phyloP scores from a whole-genome alignment of 768 basidiomycete species.

The Hebeloma cylindrosporum region DNA sequence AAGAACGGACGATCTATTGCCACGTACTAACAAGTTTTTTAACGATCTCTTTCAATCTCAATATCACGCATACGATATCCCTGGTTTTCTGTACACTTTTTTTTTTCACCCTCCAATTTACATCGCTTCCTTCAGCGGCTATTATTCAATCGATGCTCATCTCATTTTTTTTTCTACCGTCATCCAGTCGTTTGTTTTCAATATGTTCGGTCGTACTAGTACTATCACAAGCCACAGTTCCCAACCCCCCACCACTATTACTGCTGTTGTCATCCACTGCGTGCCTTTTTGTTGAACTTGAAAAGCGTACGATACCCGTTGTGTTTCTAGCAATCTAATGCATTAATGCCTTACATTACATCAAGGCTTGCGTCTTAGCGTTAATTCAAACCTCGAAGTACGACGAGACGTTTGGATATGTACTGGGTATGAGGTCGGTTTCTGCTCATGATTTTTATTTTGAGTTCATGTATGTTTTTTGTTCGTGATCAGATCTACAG shows the following conservation, averaged over 20 bases:
- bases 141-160: conserved; percentile 17
- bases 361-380: too few relatives aligned
- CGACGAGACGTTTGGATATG: too few relatives aligned
- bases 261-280: conserved; percentile 10
- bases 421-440: too few relatives aligned
- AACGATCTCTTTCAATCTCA: conserved; percentile 15
- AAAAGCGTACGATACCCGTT: too few relatives aligned
- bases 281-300: too few relatives aligned
- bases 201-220: conserved; percentile 16
- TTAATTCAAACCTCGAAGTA: too few relatives aligned
- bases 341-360: too few relatives aligned
- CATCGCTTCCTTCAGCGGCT: neutral
- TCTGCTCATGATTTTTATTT: too few relatives aligned
- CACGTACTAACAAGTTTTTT: conserved; percentile 27
- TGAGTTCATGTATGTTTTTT: too few relatives aligned
- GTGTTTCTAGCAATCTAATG: too few relatives aligned
- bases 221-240: conserved; percentile 16
- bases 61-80: neutral
- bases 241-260: too few relatives aligned
- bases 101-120: conserved; percentile 9
- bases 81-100: neutral
- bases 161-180: conserved; percentile 15
- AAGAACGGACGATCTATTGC: conserved; percentile 25
- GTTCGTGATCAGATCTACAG: too few relatives aligned
- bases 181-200: conserved; percentile 16